phyloP scores from a whole-genome alignment of 257 asterid species.

The Gentiana dahurica region DNA sequence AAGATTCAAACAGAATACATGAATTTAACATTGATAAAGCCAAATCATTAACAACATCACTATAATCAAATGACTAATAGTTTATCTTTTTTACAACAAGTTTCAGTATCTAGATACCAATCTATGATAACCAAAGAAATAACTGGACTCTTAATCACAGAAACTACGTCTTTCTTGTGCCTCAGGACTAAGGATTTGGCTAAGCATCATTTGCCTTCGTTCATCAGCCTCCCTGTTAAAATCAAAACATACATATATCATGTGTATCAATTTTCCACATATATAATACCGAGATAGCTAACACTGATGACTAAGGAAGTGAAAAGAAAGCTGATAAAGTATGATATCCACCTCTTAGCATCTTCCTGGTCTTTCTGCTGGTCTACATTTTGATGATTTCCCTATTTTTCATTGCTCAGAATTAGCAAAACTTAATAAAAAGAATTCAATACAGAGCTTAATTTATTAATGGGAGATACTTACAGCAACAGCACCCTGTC shows the following conservation, averaged over 20 bases:
- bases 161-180: slow-evolving; percentile 79
- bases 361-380: slow-evolving; percentile 92
- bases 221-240: slow-evolving; percentile 83
- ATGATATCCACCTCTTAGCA: slow-evolving; percentile 62
- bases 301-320: too few relatives aligned
- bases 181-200: slow-evolving; percentile 65
- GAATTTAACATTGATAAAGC: too few relatives aligned
- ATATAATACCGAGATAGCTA: too few relatives aligned
- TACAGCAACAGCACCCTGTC: slow-evolving; percentile 43
- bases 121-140: too few relatives aligned
- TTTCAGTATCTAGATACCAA: too few relatives aligned
- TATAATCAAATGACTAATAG: too few relatives aligned
- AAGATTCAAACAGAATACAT: too few relatives aligned
- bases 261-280: too few relatives aligned
- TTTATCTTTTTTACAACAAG: too few relatives aligned
- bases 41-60: too few relatives aligned
- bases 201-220: slow-evolving; percentile 76
- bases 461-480: neutral
- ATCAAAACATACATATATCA: neutral
- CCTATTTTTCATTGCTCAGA: slow-evolving; percentile 33
- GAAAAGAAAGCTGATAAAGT: slow-evolving; percentile 2
- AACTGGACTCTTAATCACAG: too few relatives aligned
- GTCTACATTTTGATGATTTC: slow-evolving; percentile 50
- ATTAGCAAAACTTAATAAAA: slow-evolving; percentile 6
- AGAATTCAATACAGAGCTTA: neutral